Percentiles rank a stretch among this genome's conserved stretches.
These are phyloP conservation scores for Fusarium cicatricum DNA, from an alignment of 2,329 filamentous ascomycete species.

Conservation along the genomic window DNA sequence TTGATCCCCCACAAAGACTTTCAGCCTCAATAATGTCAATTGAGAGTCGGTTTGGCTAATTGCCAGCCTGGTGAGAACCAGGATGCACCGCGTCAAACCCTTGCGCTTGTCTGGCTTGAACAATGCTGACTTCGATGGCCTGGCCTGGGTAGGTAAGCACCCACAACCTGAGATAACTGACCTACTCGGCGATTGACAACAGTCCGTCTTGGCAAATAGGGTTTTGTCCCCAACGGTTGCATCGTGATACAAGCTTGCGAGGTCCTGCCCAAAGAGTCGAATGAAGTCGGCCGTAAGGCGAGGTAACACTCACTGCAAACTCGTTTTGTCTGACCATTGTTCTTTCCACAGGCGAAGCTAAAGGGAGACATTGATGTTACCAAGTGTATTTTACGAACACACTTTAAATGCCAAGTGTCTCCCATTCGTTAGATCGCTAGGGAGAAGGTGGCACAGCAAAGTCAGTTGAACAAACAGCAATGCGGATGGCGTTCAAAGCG, in stretches of 20 bases:
- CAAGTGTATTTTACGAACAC: not conserved
- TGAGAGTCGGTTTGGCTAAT: conserved; percentile 10
- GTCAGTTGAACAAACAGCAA: conserved; percentile 29
- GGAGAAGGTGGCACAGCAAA: conserved; percentile 3
- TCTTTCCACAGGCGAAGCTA: not conserved
- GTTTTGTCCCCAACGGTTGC: conserved; percentile 35
- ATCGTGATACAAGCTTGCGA: conserved; percentile 31
- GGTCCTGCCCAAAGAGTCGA: conserved; percentile 28
- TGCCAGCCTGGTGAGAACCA: not conserved
- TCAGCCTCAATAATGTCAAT: conserved; percentile 35
- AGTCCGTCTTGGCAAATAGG: conserved; percentile 34
- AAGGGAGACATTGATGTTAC: not conserved
- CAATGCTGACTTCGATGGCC: not conserved
- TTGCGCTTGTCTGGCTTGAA: not conserved
- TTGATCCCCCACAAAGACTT: conserved; percentile 40
- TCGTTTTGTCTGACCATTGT: no score
- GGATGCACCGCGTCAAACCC: conserved; percentile 14
- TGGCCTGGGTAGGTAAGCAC: conserved; percentile 5
- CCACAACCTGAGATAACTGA: conserved; percentile 19
- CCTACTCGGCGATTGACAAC: conserved; percentile 23
- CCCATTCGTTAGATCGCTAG: not conserved
- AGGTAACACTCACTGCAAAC: conserved; percentile 3
- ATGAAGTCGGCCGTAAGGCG: conserved; percentile 16
- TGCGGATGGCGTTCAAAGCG: conserved; percentile 2
- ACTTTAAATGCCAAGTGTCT: not conserved